Evolutionary conservation across 2,329 filamentous ascomycete species (phyloP).

Genomic region (Calonectria naviculata): DNA sequence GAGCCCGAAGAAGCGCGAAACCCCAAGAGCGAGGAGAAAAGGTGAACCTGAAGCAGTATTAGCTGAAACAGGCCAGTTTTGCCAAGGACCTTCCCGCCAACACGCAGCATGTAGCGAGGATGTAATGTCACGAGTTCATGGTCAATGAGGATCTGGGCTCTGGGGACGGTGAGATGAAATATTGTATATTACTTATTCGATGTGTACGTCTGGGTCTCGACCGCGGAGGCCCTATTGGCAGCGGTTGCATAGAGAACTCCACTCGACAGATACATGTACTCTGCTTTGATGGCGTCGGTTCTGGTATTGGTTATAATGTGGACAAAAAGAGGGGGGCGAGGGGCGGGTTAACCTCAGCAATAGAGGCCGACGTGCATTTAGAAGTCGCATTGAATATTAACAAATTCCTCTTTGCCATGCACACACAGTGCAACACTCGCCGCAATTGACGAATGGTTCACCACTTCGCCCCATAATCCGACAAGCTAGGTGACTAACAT

Average conservation of each 20-base stretch:
- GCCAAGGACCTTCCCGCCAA: neutral
- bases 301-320: conserved; percentile 13
- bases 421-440: no score
- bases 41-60: conserved; percentile 23
- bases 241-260: conserved; percentile 36
- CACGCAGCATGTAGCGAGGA: conserved; percentile 14
- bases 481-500: neutral
- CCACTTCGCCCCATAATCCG: neutral
- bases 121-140: conserved; percentile 30
- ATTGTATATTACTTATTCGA: conserved; percentile 44
- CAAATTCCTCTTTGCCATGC: conserved; percentile 6
- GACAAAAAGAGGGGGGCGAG: conserved; percentile 6
- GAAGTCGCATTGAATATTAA: conserved; percentile 11
- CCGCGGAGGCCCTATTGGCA: conserved; percentile 27
- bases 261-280: conserved; percentile 37
- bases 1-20: conserved; percentile 39
- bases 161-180: conserved; percentile 34
- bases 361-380: conserved; percentile 16
- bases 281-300: conserved; percentile 37
- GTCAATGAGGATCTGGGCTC: conserved; percentile 5
- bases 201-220: conserved; percentile 39
- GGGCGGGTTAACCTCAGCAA: neutral
- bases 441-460: neutral
- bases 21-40: conserved; percentile 31
- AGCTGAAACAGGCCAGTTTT: conserved; percentile 10